phyloP scores from a whole-genome alignment of 2,329 filamentous ascomycete genomes.

The Penicillium polonicum region DNA sequence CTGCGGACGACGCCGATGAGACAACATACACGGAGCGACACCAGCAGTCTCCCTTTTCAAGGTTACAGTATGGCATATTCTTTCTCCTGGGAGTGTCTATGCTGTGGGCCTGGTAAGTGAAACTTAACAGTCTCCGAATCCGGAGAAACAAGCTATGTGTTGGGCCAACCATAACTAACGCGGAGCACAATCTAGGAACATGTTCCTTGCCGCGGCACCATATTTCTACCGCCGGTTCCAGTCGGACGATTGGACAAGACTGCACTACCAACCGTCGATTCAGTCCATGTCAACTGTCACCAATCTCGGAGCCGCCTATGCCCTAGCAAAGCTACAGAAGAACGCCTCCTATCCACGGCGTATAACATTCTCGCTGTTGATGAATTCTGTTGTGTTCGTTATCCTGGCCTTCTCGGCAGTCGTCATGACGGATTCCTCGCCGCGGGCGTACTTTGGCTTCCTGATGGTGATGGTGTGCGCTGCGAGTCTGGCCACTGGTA shows the following conservation, averaged over 20 bases:
- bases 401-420: slow-evolving; percentile 79
- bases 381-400: slow-evolving; percentile 75
- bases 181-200: slow-evolving; percentile 63
- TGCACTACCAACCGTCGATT: slow-evolving; percentile 87
- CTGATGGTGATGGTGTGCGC: slow-evolving; percentile 76
- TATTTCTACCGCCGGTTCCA: slow-evolving; percentile 87
- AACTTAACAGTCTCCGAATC: not conserved
- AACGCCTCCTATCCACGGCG: slow-evolving; percentile 84
- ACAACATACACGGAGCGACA: slow-evolving; percentile 14
- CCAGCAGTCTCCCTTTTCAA: slow-evolving; percentile 62
- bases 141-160: not conserved
- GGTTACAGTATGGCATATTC: slow-evolving; percentile 83
- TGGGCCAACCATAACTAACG: slow-evolving; percentile 1
- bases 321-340: slow-evolving; percentile 77
- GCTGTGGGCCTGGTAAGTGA: slow-evolving; percentile 88
- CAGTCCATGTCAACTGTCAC: slow-evolving; percentile 81
- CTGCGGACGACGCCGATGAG: slow-evolving; percentile 33
- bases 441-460: slow-evolving; percentile 73
- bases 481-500: slow-evolving; percentile 75
- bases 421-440: slow-evolving; percentile 60
- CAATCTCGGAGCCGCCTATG: slow-evolving; percentile 72
- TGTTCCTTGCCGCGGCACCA: slow-evolving; percentile 92
- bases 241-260: slow-evolving; percentile 66
- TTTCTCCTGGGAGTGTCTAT: slow-evolving; percentile 83
- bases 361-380: slow-evolving; percentile 71